phyloP scores from a whole-genome alignment of 2,329 filamentous ascomycete species.

The Clarireedia monteithiana region DNA sequence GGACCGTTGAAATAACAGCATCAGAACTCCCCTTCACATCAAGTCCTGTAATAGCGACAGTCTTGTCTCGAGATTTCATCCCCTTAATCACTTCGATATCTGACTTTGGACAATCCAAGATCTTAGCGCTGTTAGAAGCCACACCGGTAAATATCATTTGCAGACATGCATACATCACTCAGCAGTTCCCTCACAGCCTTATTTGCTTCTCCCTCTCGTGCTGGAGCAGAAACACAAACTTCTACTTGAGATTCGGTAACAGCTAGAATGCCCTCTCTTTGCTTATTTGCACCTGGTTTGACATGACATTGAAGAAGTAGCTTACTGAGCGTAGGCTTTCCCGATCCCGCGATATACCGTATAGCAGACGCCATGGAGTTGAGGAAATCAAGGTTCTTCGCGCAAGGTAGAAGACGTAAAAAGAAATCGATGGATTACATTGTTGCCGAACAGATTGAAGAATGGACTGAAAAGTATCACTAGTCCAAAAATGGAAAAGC shows the following conservation, averaged over 20 bases:
- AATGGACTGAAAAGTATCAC: not conserved
- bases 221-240: constrained; percentile 57
- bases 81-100: constrained; percentile 55
- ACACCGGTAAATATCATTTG: not conserved
- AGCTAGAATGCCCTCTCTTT: constrained; percentile 51
- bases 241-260: constrained; percentile 51
- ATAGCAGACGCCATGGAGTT: not conserved
- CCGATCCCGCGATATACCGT: not conserved
- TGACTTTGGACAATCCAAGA: constrained; percentile 54
- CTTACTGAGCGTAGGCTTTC: not conserved
- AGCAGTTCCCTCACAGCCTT: constrained; percentile 56
- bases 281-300: constrained; percentile 56
- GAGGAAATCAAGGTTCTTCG: not conserved
- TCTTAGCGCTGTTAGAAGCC: constrained; percentile 30
- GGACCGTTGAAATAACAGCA: constrained; percentile 22
- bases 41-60: constrained; percentile 33
- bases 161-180: constrained; percentile 40
- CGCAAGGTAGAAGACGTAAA: too few species aligned
- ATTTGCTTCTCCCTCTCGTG: constrained; percentile 62
- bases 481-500: not conserved
- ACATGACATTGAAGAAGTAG: constrained; percentile 59
- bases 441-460: not conserved
- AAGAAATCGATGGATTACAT: not conserved
- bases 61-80: constrained; percentile 58
- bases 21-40: constrained; percentile 30